phyloP scores from a whole-genome alignment of 495 filamentous ascomycete genomes.

The Xylaria curta region DNA sequence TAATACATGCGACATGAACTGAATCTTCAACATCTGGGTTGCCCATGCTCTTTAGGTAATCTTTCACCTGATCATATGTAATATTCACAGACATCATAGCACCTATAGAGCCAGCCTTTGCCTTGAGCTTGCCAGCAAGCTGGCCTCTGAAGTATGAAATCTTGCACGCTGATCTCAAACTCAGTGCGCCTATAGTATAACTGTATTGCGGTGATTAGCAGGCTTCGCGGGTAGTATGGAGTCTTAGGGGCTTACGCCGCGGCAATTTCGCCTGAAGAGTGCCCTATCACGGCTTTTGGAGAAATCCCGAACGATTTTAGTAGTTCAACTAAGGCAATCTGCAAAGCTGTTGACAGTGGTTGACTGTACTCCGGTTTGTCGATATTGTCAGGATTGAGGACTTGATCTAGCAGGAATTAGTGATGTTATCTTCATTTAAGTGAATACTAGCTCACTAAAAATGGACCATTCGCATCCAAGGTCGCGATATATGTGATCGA shows the following conservation, averaged over 20 bases:
- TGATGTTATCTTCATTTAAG: constrained; percentile 26
- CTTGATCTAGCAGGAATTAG: constrained; percentile 29
- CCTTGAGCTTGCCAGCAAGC: constrained; percentile 34
- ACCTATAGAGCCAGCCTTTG: constrained; percentile 34
- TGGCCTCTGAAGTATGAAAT: constrained; percentile 52
- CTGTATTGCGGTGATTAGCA: constrained; percentile 32
- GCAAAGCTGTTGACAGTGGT: constrained; percentile 49
- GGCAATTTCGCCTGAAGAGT: constrained; percentile 65
- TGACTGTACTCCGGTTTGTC: constrained; percentile 46
- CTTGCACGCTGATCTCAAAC: constrained; percentile 51
- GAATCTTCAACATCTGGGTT: neutral
- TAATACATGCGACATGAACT: constrained; percentile 52
- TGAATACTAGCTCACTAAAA: constrained; percentile 34
- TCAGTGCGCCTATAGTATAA: constrained; percentile 49
- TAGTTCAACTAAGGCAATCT: constrained; percentile 58
- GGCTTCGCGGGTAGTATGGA: neutral
- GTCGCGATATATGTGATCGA: constrained; percentile 33
- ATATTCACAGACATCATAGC: constrained; percentile 51
- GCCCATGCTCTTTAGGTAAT: constrained; percentile 34
- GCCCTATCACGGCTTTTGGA: constrained; percentile 55
- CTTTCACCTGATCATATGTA: constrained; percentile 26
- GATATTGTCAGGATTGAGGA: constrained; percentile 37
- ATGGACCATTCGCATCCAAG: constrained; percentile 43
- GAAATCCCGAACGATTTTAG: constrained; percentile 52
- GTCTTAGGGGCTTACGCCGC: constrained; percentile 33